phyloP scores from a whole-genome alignment of 148 eudicot species.

The Camellia lanceoleosa region DNA sequence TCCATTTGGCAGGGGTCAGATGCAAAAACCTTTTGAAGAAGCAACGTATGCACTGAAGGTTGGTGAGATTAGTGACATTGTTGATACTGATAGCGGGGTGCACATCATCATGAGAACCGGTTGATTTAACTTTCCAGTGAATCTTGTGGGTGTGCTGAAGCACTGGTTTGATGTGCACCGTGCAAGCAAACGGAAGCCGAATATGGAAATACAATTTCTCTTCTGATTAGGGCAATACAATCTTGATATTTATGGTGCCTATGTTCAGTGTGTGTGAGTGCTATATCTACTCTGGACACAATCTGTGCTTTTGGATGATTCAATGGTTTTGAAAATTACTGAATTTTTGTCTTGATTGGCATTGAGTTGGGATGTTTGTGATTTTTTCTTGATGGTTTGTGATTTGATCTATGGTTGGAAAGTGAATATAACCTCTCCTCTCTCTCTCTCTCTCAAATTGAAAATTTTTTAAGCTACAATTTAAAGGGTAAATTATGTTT shows the following conservation, averaged over 20 bases:
- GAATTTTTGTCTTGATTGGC: neutral
- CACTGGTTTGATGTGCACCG: neutral
- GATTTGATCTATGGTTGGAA: neutral
- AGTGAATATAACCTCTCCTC: neutral
- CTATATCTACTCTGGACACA: neutral
- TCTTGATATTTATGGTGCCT: neutral
- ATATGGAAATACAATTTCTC: neutral
- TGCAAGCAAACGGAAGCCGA: neutral
- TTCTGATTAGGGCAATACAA: neutral
- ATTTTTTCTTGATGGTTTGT: neutral
- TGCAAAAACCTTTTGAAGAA: constrained; percentile 95
- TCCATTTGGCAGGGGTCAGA: constrained; percentile 71
- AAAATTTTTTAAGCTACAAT: too few relatives aligned
- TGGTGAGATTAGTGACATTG: constrained; percentile 81
- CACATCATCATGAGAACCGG: constrained; percentile 83
- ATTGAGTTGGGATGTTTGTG: neutral
- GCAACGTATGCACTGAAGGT: constrained; percentile 73
- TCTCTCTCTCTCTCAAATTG: too few relatives aligned
- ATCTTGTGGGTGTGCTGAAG: neutral
- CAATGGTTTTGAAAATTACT: neutral
- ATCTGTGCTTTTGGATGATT: neutral
- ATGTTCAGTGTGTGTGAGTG: neutral
- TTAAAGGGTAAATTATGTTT: too few relatives aligned
- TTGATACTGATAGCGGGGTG: constrained; percentile 86
- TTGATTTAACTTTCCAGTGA: constrained; percentile 18